Base-by-base conservation (phyloP, 306 rosid species). In the Senna tora region DNA sequence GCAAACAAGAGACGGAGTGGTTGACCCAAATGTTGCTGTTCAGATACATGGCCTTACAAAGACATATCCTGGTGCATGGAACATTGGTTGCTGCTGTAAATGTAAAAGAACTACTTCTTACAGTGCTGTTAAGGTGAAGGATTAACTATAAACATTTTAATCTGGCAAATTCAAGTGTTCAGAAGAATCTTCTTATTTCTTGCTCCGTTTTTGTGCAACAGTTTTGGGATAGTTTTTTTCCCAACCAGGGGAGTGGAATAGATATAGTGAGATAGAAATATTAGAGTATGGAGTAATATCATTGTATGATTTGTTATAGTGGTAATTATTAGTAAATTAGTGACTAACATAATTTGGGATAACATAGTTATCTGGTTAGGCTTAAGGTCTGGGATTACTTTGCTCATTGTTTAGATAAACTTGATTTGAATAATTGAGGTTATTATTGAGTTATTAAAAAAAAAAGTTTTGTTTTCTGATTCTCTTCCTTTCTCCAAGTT, bases 21-120 rank as follows among this genome's bases (percentile, higher is more conserved):
- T 84, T 19, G 90, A 85, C 25, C 34, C 79, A 56, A 83, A 86
- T 68, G 72, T 90, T 64, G 89, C 96, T 33, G 98, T 93, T 83
- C 98, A 90, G 80, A 79, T 91, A 70, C 84, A 85, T 56, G 96
- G 97, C 77, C 91, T 93, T 79, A 72, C 42, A 9, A 93, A 90
- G 87, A 89, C 90, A 41, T 90, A 87, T 79, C 88, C 97, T 14
- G 97, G 92, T 61, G 57, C 84, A 19, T 32, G 21, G 5, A 84
- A 75, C 53, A 41, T 54, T 17, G 86, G 86, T 41, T 84, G 93
- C 83, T 87, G 96, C 86, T 89, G 79, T 66, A 78, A 77, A 77
- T 74, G 86, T 78, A 89, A 83, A 77, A 83, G 72, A 73, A 86
- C 56, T 72, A 5, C 71, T 47, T 83, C 97, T 63, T 80, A 78